Conservation (phyloP, 2,329 filamentous ascomycete species). For the Hortaea werneckii region DNA sequence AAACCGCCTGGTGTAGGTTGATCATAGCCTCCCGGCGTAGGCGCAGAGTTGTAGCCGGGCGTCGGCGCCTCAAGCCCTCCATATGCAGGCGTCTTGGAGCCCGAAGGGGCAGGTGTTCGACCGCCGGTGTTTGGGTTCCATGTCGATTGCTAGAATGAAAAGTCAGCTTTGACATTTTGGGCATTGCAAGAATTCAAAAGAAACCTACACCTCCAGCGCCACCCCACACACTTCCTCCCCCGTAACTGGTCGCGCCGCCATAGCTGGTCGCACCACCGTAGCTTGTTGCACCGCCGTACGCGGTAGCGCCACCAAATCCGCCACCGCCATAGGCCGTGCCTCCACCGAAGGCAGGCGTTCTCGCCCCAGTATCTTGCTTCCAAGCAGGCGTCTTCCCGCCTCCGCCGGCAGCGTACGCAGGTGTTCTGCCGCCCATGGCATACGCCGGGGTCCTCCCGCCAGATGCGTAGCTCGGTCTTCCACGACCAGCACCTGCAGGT, state of each 20-base stretch:
- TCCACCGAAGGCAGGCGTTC: conserved; percentile 35
- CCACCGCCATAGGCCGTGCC: conserved; percentile 42
- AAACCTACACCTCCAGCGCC: conserved; percentile 13
- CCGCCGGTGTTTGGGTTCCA: conserved; percentile 27
- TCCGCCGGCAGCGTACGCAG: conserved; percentile 17
- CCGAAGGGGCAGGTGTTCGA: conserved; percentile 49
- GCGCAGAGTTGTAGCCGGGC: conserved; percentile 32
- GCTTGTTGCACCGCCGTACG: conserved; percentile 39
- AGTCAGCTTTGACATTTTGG: neutral
- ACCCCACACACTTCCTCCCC: conserved; percentile 15
- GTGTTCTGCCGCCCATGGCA: conserved; percentile 33
- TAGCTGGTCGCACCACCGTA: conserved; percentile 41
- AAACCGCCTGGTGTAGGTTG: conserved; percentile 31
- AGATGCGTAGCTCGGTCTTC: conserved; percentile 20
- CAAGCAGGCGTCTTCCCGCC: conserved; percentile 57
- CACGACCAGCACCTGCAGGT: conserved; percentile 40
- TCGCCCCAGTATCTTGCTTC: conserved; percentile 34
- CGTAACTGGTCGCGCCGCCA: conserved; percentile 25
- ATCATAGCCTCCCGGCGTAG: conserved; percentile 30
- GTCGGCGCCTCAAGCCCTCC: conserved; percentile 55
- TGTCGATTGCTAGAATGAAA: conserved; percentile 19
- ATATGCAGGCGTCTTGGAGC: conserved; percentile 71
- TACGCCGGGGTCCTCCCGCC: conserved; percentile 56
- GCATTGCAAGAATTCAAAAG: neutral
- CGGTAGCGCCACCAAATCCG: conserved; percentile 29